Base-by-base conservation (phyloP, 768 basidiomycete species). In the Trichaptum fuscoviolaceum region DNA sequence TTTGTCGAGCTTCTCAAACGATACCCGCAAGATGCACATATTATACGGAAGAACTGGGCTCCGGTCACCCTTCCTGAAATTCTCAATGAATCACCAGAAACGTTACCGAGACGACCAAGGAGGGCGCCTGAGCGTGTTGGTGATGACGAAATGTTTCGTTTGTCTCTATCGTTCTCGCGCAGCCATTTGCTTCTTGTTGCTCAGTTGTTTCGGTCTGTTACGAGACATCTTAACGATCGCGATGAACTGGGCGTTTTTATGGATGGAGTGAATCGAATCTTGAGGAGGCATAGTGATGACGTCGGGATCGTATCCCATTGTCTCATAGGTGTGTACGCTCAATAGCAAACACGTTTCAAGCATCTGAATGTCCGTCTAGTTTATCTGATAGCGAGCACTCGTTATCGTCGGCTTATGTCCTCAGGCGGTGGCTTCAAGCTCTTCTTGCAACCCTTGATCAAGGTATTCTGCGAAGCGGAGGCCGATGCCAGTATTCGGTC, bases 241-340 rank as follows among this genome's bases (percentile, higher is more conserved):
- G 82, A 81, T 61, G 91, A 93, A 70, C 78, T 93, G 18, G 84
- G 84, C 0, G 71, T 86, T 25, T 79, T 90, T 12, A 75, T 91
- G 23, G 90, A 92, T 72, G 89, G 90, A 2, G 71, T 92, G 23
- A 92, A 91, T 73, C 83, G 84, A 6, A 87, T 90, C 58, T 76
- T 93, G 20, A 76, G 91, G 34, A 77, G 76, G 1, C 90, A 92
- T 75, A 87, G 89, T 3, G 82, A 87, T 70, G 91, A 92, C 70
- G 83, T 89, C 59, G 88, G 87, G n/a, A 85, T 92, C 64, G 85
- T 93, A n/a, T 81, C 83, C 42, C 91, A 91, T 67, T 82, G 86
- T 7, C 77, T 92, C 73, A 87, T 92, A 30, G 88, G 91, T 92
- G 70, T 71, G 85, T 66, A 1, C 20, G n/a, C 18, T 69, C 35